Evolutionary conservation across 495 filamentous ascomycete species (phyloP), one percentile per base, ranked within the genome.

Genomic region (Hamigera avellanea): DNA sequence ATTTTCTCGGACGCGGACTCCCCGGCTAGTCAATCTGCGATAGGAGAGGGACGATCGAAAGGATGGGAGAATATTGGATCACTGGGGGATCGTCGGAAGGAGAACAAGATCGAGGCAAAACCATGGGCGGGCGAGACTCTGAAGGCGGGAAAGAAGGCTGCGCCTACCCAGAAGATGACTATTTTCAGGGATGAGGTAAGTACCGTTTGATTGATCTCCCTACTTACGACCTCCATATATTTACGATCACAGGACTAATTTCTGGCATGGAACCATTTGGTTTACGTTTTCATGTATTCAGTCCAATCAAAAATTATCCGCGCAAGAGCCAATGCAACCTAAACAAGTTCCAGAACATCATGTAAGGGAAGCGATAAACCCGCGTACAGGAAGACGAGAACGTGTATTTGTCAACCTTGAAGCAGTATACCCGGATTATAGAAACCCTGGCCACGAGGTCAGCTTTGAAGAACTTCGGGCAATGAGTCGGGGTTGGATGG

Each of bases 211-310:
- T 39, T 48, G 26, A 18, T 42, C 39, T 40, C 46, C 32, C 52
- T 50, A 37, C 52, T 47, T 61, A 56, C 55, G 66, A 68, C 56
- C 45, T 63, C 61, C 67, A 60, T 47, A 71, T 86, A 75, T 94
- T 93, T 87, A 95, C 88, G 72, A 80, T 76, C 73, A 76, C 71
- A 95, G 87, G 87, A 93, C 86, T 95, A 93, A 95, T 86, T 72
- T 61, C 60, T 75, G 73, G 67, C 69, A 61, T 64, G 67, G 72
- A 64, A 66, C 69, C 61, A 57, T 66, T 61, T 73, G 66, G 71
- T 70, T 56, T 58, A 54, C 46, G 52, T 72, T 61, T 52, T 45
- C 64, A 54, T 70, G 62, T 75, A 73, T 72, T 52, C 71, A 79
- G 75, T 77, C 70, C 51, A 68, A 64, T 46, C 49, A 63, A 57